These are phyloP conservation scores for Peronospora tabacina DNA, from an alignment of 352 stramenopile species.

Conservation along the genomic window DNA sequence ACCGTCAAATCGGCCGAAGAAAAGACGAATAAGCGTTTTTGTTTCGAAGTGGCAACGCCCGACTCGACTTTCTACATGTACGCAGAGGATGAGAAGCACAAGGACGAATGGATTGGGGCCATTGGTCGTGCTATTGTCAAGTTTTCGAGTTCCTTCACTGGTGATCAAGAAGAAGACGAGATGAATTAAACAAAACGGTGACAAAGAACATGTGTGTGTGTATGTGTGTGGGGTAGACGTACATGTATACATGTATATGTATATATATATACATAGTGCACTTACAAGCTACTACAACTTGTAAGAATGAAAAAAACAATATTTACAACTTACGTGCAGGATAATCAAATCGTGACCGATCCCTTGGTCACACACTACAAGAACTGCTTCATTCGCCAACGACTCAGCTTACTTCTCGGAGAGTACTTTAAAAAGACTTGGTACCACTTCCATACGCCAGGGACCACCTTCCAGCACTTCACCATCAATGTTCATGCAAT, in stretches of 20 bases:
- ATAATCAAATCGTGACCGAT: constrained; percentile 3
- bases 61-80: constrained; percentile 90
- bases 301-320: constrained; percentile 13
- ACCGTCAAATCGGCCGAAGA: constrained; percentile 89
- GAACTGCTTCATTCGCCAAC: constrained; percentile 15
- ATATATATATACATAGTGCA: constrained; percentile 5
- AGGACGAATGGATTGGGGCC: constrained; percentile 91
- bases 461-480: constrained; percentile 59
- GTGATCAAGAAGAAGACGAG: constrained; percentile 83
- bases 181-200: constrained; percentile 5
- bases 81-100: constrained; percentile 87
- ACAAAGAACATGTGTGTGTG: background rate
- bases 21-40: constrained; percentile 89
- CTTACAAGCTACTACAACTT: background rate
- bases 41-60: constrained; percentile 85
- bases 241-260: constrained; percentile 5
- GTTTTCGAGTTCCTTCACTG: constrained; percentile 94
- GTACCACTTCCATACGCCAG: constrained; percentile 79
- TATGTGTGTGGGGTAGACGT: background rate
- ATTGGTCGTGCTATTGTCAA: constrained; percentile 97
- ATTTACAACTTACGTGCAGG: constrained; percentile 29
- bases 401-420: constrained; percentile 59
- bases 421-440: constrained; percentile 82
- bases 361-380: background rate
- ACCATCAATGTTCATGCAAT: constrained; percentile 81